Conservation (phyloP, 257 asterid genomes). For the Petrea volubilis region DNA sequence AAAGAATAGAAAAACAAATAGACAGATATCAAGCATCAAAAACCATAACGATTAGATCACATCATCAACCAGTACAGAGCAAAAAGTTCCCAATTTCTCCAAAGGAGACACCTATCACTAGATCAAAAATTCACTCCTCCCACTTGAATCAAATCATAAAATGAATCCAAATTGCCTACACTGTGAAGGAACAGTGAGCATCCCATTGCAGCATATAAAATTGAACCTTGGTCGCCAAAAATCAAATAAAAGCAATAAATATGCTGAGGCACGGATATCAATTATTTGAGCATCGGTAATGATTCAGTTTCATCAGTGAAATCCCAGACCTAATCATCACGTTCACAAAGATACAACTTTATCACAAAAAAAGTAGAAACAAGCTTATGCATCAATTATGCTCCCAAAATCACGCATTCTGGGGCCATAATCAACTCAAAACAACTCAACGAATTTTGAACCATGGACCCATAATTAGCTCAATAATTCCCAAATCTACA, state of each 20-base stretch:
- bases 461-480: neutral
- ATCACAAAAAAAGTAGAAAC: neutral
- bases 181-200: neutral
- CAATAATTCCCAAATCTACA: neutral
- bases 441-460: neutral
- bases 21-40: slow-evolving; percentile 8
- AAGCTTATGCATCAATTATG: slow-evolving; percentile 4
- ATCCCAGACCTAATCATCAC: neutral
- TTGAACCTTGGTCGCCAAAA: neutral
- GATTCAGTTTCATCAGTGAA: slow-evolving; percentile 1
- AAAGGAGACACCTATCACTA: neutral
- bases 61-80: slow-evolving; percentile 16
- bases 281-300: neutral
- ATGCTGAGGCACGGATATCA: neutral
- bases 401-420: neutral
- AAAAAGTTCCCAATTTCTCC: neutral
- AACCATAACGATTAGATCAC: neutral
- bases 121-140: slow-evolving; percentile 10
- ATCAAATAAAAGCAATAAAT: neutral
- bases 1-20: slow-evolving; percentile 14
- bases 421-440: neutral
- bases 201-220: neutral
- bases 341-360: neutral
- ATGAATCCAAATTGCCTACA: neutral
- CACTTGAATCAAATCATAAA: slow-evolving; percentile 2